These are phyloP conservation scores for Aphanomyces invadans DNA, from an alignment of 352 stramenopile genomes.

Conservation along the genomic window DNA sequence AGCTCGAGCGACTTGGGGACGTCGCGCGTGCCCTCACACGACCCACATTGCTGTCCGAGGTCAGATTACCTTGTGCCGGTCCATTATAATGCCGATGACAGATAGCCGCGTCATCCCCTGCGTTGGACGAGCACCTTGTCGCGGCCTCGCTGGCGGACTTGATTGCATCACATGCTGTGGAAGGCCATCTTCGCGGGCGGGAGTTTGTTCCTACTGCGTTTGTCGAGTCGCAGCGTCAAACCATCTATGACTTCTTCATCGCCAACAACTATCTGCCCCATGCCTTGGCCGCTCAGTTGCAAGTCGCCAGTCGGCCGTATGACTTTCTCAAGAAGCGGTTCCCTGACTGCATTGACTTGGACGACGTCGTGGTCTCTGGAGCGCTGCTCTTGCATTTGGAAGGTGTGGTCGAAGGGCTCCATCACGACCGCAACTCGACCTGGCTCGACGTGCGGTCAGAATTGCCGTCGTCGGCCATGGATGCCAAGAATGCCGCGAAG, in stretches of 20 bases:
- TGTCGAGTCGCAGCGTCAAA: slow-evolving; percentile 57
- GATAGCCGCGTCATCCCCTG: slow-evolving; percentile 7
- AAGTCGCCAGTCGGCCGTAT: slow-evolving; percentile 56
- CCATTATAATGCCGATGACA: slow-evolving; percentile 26
- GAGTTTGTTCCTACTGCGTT: slow-evolving; percentile 80
- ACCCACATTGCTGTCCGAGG: slow-evolving; percentile 60
- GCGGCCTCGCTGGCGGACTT: slow-evolving; percentile 53
- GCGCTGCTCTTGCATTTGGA: slow-evolving; percentile 59
- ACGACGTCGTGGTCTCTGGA: slow-evolving; percentile 56
- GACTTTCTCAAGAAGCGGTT: slow-evolving; percentile 72
- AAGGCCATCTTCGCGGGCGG: slow-evolving; percentile 51
- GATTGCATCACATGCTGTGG: slow-evolving; percentile 42
- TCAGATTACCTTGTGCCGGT: slow-evolving; percentile 39
- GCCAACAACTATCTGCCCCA: slow-evolving; percentile 75
- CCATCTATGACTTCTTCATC: slow-evolving; percentile 80
- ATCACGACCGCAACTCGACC: slow-evolving; percentile 61
- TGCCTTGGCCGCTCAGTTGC: slow-evolving; percentile 35
- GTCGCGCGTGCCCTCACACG: slow-evolving; percentile 54
- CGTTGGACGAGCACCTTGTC: slow-evolving; percentile 59
- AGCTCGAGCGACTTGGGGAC: slow-evolving; percentile 57
- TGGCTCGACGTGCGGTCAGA: slow-evolving; percentile 52
- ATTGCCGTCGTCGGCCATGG: slow-evolving; percentile 55
- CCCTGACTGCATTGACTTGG: slow-evolving; percentile 51
- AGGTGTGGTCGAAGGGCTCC: slow-evolving; percentile 52
- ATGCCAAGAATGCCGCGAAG: slow-evolving; percentile 35